Evolutionary conservation across 2,329 filamentous ascomycete genomes (phyloP).

Genomic region (Penicillium carneum): DNA sequence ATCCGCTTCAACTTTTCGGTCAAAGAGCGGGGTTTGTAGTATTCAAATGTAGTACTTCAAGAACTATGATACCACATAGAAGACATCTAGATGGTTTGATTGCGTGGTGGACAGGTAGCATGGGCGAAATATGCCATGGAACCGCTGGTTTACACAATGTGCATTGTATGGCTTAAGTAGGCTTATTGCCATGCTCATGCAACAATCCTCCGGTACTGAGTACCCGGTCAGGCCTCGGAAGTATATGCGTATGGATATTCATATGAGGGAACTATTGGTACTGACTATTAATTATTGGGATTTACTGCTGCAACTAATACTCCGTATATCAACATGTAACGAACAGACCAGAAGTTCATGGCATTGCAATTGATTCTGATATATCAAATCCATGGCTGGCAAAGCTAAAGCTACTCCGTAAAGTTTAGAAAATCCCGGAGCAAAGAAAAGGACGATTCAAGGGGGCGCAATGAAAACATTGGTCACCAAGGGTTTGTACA

Average conservation of each 20-base stretch:
- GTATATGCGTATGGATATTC: background rate
- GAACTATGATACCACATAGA: background rate
- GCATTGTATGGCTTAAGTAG: background rate
- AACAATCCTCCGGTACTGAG: background rate
- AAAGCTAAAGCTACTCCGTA: background rate
- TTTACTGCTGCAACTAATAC: slow-evolving; percentile 2
- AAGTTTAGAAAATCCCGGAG: background rate
- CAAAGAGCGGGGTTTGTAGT: background rate
- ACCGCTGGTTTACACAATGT: background rate
- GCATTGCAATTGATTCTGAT: slow-evolving; percentile 2
- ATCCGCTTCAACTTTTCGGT: no score
- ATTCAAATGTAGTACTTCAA: background rate
- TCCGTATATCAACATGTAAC: background rate
- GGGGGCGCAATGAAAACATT: slow-evolving; percentile 8
- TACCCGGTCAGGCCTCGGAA: background rate
- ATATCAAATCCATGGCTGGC: slow-evolving; percentile 1
- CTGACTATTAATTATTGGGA: slow-evolving; percentile 10
- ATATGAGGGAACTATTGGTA: slow-evolving; percentile 3
- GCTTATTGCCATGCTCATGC: slow-evolving; percentile 1
- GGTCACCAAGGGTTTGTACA: slow-evolving; percentile 15
- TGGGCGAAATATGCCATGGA: background rate
- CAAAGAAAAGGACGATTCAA: slow-evolving; percentile 1
- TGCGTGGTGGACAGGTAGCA: slow-evolving; percentile 3
- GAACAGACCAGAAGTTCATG: slow-evolving; percentile 2
- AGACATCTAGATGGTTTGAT: background rate